phyloP scores from a whole-genome alignment of 129 eudicot genomes.

The Apium graveolens region DNA sequence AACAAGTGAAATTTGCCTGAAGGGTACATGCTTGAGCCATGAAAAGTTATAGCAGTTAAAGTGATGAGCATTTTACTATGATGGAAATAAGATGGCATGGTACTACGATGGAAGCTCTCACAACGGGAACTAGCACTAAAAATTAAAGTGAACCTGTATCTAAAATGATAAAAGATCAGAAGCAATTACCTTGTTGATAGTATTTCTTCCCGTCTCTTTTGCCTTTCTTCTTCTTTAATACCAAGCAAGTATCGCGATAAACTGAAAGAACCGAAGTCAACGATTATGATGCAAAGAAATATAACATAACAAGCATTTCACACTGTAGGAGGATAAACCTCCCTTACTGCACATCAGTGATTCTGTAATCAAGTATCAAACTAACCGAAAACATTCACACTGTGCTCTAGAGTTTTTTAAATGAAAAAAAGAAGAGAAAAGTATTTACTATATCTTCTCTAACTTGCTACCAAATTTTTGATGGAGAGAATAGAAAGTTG shows the following conservation, averaged over 20 bases:
- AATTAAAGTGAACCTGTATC: neutral
- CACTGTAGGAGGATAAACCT: neutral
- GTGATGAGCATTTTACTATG: neutral
- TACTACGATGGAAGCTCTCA: neutral
- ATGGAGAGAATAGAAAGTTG: too few species aligned
- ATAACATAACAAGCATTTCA: neutral
- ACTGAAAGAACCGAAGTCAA: constrained; percentile 36
- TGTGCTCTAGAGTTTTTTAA: too few species aligned
- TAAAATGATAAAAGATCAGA: neutral
- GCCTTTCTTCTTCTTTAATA: constrained; percentile 87
- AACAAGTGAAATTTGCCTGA: neutral
- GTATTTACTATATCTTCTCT: too few species aligned
- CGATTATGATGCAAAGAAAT: neutral
- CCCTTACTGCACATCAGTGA: neutral
- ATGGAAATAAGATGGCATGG: neutral
- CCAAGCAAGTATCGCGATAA: constrained; percentile 74
- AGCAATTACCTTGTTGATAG: constrained; percentile 69
- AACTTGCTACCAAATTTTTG: too few species aligned
- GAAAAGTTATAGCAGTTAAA: too few species aligned
- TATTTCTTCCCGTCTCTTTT: constrained; percentile 85
- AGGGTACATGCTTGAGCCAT: neutral
- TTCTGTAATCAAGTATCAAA: neutral
- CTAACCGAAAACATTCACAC: neutral
- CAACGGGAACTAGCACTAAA: neutral
- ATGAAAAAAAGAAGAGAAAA: too few species aligned